Conservation (phyloP, 805 yeast species). For the Hemisphaericaspora nanyangensis region DNA sequence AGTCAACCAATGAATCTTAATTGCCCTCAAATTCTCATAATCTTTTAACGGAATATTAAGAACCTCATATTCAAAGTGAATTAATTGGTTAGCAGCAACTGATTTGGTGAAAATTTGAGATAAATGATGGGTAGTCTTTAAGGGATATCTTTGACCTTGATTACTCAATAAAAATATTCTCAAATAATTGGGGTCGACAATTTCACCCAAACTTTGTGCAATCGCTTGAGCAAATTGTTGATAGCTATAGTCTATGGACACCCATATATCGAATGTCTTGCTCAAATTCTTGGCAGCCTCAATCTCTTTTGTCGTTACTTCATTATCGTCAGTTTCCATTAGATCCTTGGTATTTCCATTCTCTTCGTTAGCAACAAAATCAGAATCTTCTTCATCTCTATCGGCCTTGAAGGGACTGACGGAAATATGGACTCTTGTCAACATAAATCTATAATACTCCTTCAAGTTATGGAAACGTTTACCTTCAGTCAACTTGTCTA, state of each 20-base stretch:
- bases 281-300: slow-evolving; percentile 17
- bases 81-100: slow-evolving; percentile 42
- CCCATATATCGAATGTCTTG: slow-evolving; percentile 58
- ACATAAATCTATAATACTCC: slow-evolving; percentile 52
- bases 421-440: slow-evolving; percentile 57
- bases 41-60: slow-evolving; percentile 72
- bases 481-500: slow-evolving; percentile 15
- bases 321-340: background rate
- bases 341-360: slow-evolving; percentile 9
- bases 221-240: slow-evolving; percentile 58
- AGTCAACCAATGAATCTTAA: slow-evolving; percentile 69
- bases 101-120: slow-evolving; percentile 40
- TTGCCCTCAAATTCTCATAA: slow-evolving; percentile 67
- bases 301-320: slow-evolving; percentile 11
- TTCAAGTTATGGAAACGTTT: slow-evolving; percentile 25
- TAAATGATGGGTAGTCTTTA: slow-evolving; percentile 30
- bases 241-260: slow-evolving; percentile 57
- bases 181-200: slow-evolving; percentile 55
- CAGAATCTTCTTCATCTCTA: slow-evolving; percentile 48
- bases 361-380: slow-evolving; percentile 31
- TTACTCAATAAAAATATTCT: slow-evolving; percentile 61
- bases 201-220: slow-evolving; percentile 43
- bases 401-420: slow-evolving; percentile 45
- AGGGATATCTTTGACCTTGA: slow-evolving; percentile 54
- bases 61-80: slow-evolving; percentile 65